Conservation (phyloP, 805 yeast species). For the Candida incommunis region DNA sequence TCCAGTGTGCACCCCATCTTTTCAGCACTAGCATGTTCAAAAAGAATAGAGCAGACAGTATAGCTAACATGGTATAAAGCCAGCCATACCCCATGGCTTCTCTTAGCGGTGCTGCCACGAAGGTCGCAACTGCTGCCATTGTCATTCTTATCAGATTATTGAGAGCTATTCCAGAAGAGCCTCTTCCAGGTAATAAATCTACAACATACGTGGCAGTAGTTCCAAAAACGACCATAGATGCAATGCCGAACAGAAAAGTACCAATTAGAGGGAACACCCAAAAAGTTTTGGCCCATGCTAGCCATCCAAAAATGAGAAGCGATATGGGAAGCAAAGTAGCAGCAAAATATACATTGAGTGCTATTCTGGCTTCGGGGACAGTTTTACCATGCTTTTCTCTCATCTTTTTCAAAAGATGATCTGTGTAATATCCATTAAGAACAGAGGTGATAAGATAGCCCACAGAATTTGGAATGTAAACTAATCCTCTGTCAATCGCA, state of each 20-base stretch:
- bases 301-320: slow-evolving; percentile 71
- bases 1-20: slow-evolving; percentile 24
- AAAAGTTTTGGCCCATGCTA: slow-evolving; percentile 44
- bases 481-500: slow-evolving; percentile 52
- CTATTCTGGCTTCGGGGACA: slow-evolving; percentile 67
- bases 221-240: slow-evolving; percentile 74
- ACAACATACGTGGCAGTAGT: slow-evolving; percentile 69
- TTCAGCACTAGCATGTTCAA: slow-evolving; percentile 20
- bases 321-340: slow-evolving; percentile 49
- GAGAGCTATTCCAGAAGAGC: slow-evolving; percentile 80
- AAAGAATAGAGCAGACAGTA: slow-evolving; percentile 18
- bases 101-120: slow-evolving; percentile 57
- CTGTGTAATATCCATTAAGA: slow-evolving; percentile 75
- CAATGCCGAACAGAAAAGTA: slow-evolving; percentile 68
- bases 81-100: slow-evolving; percentile 59
- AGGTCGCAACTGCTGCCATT: slow-evolving; percentile 64
- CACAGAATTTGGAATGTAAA: slow-evolving; percentile 73
- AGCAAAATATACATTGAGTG: slow-evolving; percentile 58
- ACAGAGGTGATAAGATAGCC: slow-evolving; percentile 63
- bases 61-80: slow-evolving; percentile 51
- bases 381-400: slow-evolving; percentile 42
- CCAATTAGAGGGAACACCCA: slow-evolving; percentile 79
- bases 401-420: slow-evolving; percentile 39
- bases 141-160: slow-evolving; percentile 63
- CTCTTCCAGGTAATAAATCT: slow-evolving; percentile 74